Conservation (phyloP, 495 filamentous ascomycete genomes). For the Aspergillus saccharolyticus region DNA sequence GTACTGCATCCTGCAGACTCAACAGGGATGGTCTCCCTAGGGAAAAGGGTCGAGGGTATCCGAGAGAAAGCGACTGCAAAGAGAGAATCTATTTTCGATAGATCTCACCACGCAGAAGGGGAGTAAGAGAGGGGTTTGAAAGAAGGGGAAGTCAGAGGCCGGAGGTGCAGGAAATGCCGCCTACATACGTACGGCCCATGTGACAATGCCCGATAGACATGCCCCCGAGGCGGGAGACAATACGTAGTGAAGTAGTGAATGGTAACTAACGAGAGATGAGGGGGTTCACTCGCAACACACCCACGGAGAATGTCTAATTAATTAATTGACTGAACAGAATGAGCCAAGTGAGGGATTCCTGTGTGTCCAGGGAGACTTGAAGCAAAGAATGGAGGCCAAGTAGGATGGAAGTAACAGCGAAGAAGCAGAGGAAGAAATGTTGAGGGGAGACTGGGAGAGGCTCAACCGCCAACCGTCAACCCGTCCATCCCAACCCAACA, state of each 20-base stretch:
- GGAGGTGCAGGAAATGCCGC: slow-evolving; percentile 31
- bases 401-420: neutral
- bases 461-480: slow-evolving; percentile 24
- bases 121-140: slow-evolving; percentile 13
- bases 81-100: neutral
- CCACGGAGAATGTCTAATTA: neutral
- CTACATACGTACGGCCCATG: slow-evolving; percentile 41
- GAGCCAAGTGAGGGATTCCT: slow-evolving; percentile 4
- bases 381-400: neutral
- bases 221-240: slow-evolving; percentile 18
- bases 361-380: neutral
- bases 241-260: slow-evolving; percentile 7
- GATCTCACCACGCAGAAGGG: slow-evolving; percentile 5
- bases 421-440: neutral
- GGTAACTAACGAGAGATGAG: slow-evolving; percentile 3
- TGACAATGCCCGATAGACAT: slow-evolving; percentile 34
- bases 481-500: too few species aligned
- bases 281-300: slow-evolving; percentile 1
- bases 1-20: slow-evolving; percentile 76
- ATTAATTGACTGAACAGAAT: slow-evolving; percentile 8
- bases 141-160: slow-evolving; percentile 12
- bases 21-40: slow-evolving; percentile 19
- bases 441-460: slow-evolving; percentile 11
- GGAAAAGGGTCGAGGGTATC: slow-evolving; percentile 8
- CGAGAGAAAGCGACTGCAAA: neutral